These are phyloP conservation scores for Geotrichum candidum DNA, from an alignment of 1,139 yeast species.

Conservation along the genomic window DNA sequence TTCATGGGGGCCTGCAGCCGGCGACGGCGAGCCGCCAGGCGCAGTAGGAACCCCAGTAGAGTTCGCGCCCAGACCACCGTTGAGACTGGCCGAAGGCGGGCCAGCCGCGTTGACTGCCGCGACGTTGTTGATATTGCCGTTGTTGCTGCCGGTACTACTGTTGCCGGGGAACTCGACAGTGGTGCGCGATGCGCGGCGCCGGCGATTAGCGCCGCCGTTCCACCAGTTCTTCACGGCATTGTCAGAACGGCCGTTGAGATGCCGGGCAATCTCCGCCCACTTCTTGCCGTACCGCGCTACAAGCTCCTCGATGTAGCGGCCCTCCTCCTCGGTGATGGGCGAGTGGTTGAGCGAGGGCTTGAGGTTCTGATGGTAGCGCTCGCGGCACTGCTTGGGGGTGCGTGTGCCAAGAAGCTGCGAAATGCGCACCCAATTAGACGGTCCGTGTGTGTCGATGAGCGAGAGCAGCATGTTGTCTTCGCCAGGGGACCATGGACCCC, in stretches of 20 bases:
- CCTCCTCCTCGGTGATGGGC: constrained; percentile 83
- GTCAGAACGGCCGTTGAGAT: constrained; percentile 78
- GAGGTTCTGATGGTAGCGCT: constrained; percentile 84
- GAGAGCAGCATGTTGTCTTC: constrained; percentile 73
- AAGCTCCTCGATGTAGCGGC: constrained; percentile 68
- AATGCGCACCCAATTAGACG: constrained; percentile 85
- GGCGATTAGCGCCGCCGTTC: constrained; percentile 86
- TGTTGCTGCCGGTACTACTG: constrained; percentile 18
- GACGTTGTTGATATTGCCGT: constrained; percentile 16
- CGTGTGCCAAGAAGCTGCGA: constrained; percentile 68
- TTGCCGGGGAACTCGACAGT: constrained; percentile 11
- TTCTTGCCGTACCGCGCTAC: constrained; percentile 78
- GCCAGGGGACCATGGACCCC: constrained; percentile 89
- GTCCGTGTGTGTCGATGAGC: constrained; percentile 68
- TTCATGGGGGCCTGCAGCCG: background rate
- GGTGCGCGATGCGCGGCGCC: constrained; percentile 46
- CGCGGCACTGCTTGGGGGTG: constrained; percentile 89
- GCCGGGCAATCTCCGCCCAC: constrained; percentile 94
- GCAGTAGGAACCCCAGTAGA: background rate
- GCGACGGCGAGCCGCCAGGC: background rate
- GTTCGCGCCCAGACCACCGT: background rate
- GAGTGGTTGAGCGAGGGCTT: constrained; percentile 77
- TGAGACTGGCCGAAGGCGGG: constrained; percentile 3
- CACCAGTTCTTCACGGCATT: constrained; percentile 95
- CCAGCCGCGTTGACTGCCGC: background rate